Percentiles rank a stretch among this genome's conserved stretches.
Conservation (phyloP, 768 basidiomycete genomes). For the Clavaria fumosa region DNA sequence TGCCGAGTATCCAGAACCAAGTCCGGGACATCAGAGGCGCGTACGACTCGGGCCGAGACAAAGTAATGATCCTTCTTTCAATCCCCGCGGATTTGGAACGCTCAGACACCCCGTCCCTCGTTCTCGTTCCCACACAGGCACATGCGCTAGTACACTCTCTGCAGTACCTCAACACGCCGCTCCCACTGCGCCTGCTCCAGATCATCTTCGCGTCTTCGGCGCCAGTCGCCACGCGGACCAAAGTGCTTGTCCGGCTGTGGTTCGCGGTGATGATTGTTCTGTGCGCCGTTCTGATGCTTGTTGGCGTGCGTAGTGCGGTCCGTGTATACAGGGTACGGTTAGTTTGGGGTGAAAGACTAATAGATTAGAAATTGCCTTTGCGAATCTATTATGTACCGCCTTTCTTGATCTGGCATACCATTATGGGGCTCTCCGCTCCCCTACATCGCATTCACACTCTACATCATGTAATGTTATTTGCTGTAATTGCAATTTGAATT, state of each 20-base stretch:
- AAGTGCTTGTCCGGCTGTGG: conserved; percentile 39
- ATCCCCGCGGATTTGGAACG: conserved; percentile 3
- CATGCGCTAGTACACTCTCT: conserved; percentile 46
- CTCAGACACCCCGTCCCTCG: too few species aligned
- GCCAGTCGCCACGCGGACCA: conserved; percentile 64
- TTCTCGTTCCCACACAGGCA: conserved; percentile 31
- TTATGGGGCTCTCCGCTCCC: too few species aligned
- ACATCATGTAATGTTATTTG: too few species aligned
- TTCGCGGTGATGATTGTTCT: conserved; percentile 43
- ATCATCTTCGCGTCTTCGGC: conserved; percentile 60
- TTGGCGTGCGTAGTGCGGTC: conserved; percentile 49
- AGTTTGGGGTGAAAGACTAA: conserved; percentile 67
- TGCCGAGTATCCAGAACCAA: conserved; percentile 48
- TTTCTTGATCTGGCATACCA: too few species aligned
- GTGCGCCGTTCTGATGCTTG: conserved; percentile 45
- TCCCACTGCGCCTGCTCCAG: conserved; percentile 58
- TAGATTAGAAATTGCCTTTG: too few species aligned
- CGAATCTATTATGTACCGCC: too few species aligned
- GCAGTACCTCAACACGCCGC: conserved; percentile 64
- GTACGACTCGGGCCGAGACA: conserved; percentile 57
- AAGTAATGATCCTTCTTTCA: conserved; percentile 26
- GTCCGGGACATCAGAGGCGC: conserved; percentile 45
- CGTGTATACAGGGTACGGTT: conserved; percentile 60
- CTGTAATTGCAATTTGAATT: too few species aligned
- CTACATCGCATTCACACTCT: too few species aligned